Percentiles rank a stretch among this genome's conserved stretches.
These are phyloP conservation scores for Cercospora citrullina DNA, from an alignment of 2,329 filamentous ascomycete species.

Conservation along the genomic window DNA sequence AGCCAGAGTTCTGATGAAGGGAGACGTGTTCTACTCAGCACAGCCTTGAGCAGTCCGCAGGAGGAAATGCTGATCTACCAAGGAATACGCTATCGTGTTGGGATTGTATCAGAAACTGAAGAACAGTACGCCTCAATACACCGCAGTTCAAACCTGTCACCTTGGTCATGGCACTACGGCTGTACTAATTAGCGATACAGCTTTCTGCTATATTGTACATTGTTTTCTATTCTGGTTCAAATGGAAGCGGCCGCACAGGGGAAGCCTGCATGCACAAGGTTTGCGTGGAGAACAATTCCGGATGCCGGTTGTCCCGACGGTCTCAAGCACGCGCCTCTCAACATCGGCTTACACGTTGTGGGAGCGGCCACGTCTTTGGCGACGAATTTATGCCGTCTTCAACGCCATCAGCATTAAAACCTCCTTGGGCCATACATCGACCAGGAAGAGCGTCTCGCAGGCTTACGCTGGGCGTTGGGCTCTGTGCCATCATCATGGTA, in stretches of 20 bases:
- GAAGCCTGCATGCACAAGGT: background rate
- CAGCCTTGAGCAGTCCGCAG: conserved; percentile 6
- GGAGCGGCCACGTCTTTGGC: background rate
- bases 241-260: background rate
- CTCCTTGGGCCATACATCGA: background rate
- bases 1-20: conserved; percentile 35
- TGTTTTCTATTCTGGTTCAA: background rate
- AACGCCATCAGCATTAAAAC: background rate
- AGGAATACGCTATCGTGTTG: too few relatives aligned
- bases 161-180: too few relatives aligned
- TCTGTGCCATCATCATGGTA: background rate
- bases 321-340: background rate
- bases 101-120: too few relatives aligned
- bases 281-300: background rate
- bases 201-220: background rate
- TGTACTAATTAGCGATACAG: too few relatives aligned
- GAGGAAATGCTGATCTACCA: background rate
- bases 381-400: background rate
- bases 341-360: background rate
- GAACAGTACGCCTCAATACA: background rate
- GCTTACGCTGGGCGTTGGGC: background rate
- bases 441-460: background rate
- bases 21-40: conserved; percentile 32
- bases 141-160: background rate
- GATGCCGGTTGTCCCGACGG: background rate